These are phyloP conservation scores for Tulasnella sp. DNA, from an alignment of 768 basidiomycete genomes.

Conservation along the genomic window DNA sequence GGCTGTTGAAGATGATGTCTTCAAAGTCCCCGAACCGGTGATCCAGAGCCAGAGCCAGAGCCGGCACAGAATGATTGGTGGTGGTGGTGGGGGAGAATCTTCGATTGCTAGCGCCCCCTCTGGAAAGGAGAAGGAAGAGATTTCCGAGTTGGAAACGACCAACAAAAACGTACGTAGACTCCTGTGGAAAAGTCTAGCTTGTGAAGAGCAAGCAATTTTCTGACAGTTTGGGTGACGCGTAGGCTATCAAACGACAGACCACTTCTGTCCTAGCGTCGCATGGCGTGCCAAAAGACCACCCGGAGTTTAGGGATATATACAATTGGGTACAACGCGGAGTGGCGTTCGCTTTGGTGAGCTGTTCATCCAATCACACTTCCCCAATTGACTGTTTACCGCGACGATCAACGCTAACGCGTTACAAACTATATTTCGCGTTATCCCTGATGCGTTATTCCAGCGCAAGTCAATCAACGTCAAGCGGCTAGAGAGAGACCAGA, in stretches of 20 bases:
- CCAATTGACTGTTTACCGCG: too few species aligned
- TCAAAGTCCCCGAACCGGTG: conserved; percentile 8
- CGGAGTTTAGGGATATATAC: conserved; percentile 14
- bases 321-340: conserved; percentile 14
- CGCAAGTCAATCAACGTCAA: conserved; percentile 1
- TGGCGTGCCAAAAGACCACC: conserved; percentile 10
- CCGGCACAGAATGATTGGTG: neutral
- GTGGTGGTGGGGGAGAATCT: too few species aligned
- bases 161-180: conserved; percentile 5
- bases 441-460: neutral
- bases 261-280: neutral
- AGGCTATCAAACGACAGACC: conserved; percentile 7
- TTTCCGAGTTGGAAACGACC: neutral
- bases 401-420: neutral
- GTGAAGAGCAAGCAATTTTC: neutral
- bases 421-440: neutral
- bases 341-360: conserved; percentile 13
- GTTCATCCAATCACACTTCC: too few species aligned
- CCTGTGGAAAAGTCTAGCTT: neutral
- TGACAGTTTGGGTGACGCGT: neutral
- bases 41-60: neutral
- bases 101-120: neutral
- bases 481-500: neutral
- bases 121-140: neutral
- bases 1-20: neutral